A percentile compares a stretch with the other conserved stretches of the same genome.
Conservation (phyloP, 805 yeast genomes). For the Candida wancherniae region DNA sequence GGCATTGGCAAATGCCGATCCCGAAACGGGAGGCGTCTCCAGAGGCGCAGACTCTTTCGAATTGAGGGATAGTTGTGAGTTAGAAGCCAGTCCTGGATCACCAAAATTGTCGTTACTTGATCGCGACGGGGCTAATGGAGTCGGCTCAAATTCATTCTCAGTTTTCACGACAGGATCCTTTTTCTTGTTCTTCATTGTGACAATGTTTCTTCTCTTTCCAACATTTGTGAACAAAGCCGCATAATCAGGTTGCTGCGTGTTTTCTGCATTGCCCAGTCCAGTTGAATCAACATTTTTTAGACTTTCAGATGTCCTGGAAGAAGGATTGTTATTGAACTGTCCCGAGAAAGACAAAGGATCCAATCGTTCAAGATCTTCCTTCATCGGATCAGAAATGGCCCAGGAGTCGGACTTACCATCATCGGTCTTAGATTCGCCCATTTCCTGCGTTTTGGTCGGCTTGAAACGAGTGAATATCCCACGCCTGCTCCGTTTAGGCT, state of each 20-base stretch:
- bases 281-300: slow-evolving; percentile 8
- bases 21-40: neutral
- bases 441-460: slow-evolving; percentile 10
- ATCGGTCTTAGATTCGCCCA: neutral
- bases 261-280: slow-evolving; percentile 6
- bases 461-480: slow-evolving; percentile 39
- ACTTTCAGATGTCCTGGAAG: slow-evolving; percentile 1
- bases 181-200: slow-evolving; percentile 17
- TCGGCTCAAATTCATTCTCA: slow-evolving; percentile 1
- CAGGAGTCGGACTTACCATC: no score
- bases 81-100: slow-evolving; percentile 8
- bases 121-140: slow-evolving; percentile 5
- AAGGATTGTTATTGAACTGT: neutral
- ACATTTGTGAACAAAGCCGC: slow-evolving; percentile 42
- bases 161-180: slow-evolving; percentile 23
- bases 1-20: slow-evolving; percentile 27
- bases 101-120: slow-evolving; percentile 15
- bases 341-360: slow-evolving; percentile 1
- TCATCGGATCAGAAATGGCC: no score
- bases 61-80: slow-evolving; percentile 7
- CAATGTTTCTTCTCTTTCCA: slow-evolving; percentile 35
- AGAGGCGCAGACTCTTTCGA: slow-evolving; percentile 8
- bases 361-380: neutral
- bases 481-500: slow-evolving; percentile 29
- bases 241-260: slow-evolving; percentile 32